A percentile compares a stretch with the other conserved stretches of the same genome.
Conservation (phyloP, 371 early-diverging fungal species). For the Mortierella sp. region DNA sequence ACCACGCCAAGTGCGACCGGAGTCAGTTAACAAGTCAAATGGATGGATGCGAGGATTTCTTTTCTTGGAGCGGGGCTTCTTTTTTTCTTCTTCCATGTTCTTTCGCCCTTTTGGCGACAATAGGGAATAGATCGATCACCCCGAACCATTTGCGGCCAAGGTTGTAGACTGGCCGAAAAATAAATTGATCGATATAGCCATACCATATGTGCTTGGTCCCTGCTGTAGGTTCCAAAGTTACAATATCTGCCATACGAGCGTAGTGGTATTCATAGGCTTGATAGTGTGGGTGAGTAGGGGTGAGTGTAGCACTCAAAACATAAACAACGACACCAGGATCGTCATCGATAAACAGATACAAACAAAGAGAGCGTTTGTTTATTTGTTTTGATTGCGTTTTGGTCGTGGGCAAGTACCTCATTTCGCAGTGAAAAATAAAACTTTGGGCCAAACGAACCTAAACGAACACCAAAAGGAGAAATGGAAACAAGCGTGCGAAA, state of each 20-base stretch:
- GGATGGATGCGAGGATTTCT: background rate
- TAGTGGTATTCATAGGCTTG: too few species aligned
- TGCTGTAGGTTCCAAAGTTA: too few species aligned
- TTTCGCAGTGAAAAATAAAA: background rate
- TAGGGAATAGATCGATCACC: background rate
- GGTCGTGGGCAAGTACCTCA: background rate
- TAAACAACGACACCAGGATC: background rate
- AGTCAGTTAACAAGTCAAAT: background rate
- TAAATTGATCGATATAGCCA: background rate
- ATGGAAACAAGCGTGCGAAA: slow-evolving; percentile 1
- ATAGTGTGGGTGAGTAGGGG: background rate
- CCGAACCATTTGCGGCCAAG: background rate
- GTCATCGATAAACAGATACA: background rate
- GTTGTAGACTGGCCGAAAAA: background rate
- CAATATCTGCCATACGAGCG: background rate
- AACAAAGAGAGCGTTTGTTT: too few species aligned
- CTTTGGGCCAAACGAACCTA: background rate
- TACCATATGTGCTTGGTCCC: too few species aligned
- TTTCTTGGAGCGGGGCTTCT: slow-evolving; percentile 3
- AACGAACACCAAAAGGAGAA: background rate
- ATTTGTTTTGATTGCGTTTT: too few species aligned
- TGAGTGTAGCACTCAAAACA: background rate
- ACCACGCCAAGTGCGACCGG: slow-evolving; percentile 3
- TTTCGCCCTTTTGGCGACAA: background rate
- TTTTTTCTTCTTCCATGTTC: background rate